Evolutionary conservation across 2,329 filamentous ascomycete genomes (phyloP).

Genomic region (Cytospora leucostoma): DNA sequence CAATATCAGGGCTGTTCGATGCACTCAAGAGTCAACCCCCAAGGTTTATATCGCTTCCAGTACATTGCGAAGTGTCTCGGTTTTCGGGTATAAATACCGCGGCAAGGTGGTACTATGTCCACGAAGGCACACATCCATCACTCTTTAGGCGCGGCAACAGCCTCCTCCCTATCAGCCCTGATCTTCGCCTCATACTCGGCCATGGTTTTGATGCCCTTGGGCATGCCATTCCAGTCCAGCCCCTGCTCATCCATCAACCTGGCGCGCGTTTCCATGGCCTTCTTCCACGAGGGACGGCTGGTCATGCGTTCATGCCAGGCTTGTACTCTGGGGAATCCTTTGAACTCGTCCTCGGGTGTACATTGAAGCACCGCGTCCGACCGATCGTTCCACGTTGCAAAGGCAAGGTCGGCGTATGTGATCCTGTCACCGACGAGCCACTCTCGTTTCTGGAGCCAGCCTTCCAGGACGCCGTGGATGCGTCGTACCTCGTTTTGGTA

Average conservation of each 20-base stretch:
- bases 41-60: too few relatives aligned
- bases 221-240: constrained; percentile 24
- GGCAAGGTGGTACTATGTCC: too few relatives aligned
- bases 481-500: constrained; percentile 51
- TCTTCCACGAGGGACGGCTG: constrained; percentile 26
- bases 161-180: not conserved
- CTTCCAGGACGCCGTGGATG: constrained; percentile 48
- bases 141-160: not conserved
- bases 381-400: constrained; percentile 28
- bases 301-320: constrained; percentile 32
- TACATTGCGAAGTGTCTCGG: too few relatives aligned
- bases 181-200: constrained; percentile 8
- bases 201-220: constrained; percentile 10
- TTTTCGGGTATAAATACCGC: too few relatives aligned
- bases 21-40: too few relatives aligned
- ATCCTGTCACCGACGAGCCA: constrained; percentile 47
- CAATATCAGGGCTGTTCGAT: too few relatives aligned
- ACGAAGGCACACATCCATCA: not conserved
- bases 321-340: constrained; percentile 27
- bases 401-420: constrained; percentile 33
- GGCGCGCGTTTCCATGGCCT: constrained; percentile 22
- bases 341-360: constrained; percentile 22
- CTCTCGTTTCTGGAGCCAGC: constrained; percentile 36
- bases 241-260: constrained; percentile 30
- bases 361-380: constrained; percentile 17